Percentiles rank a stretch among this genome's conserved stretches.
phyloP scores from a whole-genome alignment of 371 early-diverging fungal species.

The Parasitella parasitica region DNA sequence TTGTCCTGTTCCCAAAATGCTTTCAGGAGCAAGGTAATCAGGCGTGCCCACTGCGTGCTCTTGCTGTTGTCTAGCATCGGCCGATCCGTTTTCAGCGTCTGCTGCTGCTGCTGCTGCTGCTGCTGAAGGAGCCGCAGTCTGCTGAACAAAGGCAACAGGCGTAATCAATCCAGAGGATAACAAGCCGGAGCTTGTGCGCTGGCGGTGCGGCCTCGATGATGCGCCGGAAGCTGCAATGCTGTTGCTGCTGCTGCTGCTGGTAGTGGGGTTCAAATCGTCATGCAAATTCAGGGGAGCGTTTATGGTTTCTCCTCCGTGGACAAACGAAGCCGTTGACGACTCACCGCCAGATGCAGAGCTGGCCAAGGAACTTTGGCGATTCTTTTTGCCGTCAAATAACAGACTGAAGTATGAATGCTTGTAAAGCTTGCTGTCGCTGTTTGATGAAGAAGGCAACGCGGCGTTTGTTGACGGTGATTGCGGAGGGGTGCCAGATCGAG shows the following conservation, averaged over 20 bases:
- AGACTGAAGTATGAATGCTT: conserved; percentile 48
- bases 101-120: not conserved
- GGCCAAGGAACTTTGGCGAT: conserved; percentile 30
- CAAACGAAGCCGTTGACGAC: not conserved
- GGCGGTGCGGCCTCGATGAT: not conserved
- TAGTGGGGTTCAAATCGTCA: conserved; percentile 1
- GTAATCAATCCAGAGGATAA: conserved; percentile 16
- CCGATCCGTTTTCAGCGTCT: not conserved
- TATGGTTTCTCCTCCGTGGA: not conserved
- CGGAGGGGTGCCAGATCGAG: conserved; percentile 43
- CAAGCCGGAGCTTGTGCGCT: conserved; percentile 16
- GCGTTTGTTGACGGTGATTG: conserved; percentile 6
- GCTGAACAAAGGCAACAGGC: conserved; percentile 1
- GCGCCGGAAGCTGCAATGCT: not conserved
- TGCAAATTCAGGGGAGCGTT: not conserved
- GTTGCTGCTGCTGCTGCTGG: not conserved
- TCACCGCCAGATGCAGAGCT: conserved; percentile 21
- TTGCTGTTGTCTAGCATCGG: not conserved
- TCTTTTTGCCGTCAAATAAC: conserved; percentile 35
- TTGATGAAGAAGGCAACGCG: not conserved
- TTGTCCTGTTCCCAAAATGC: conserved; percentile 83
- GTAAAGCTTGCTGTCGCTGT: conserved; percentile 16
- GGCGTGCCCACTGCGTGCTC: conserved; percentile 88
- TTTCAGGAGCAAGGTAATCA: conserved; percentile 96
- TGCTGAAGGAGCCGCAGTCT: not conserved